A percentile compares a stretch with the other conserved stretches of the same genome.
phyloP scores from a whole-genome alignment of 2,329 filamentous ascomycete genomes.

The Colletotrichum caudatum region DNA sequence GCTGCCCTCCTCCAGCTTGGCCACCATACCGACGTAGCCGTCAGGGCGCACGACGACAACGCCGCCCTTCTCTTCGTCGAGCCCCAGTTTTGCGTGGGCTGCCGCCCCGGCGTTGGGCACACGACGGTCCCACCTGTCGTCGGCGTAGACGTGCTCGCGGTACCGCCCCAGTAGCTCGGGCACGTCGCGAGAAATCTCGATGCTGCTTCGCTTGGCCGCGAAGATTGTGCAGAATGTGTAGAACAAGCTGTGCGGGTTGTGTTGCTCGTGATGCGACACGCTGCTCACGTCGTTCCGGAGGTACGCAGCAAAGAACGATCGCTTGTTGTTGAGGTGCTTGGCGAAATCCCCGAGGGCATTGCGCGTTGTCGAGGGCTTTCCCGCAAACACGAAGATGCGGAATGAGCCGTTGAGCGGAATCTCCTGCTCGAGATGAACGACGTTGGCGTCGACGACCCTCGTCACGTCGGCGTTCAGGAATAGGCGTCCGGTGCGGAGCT shows the following conservation, averaged over 20 bases:
- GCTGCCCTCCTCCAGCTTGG: constrained; percentile 78
- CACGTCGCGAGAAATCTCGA: constrained; percentile 79
- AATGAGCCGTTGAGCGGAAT: constrained; percentile 90
- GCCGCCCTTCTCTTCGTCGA: constrained; percentile 79
- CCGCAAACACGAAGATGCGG: constrained; percentile 88
- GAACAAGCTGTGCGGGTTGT: constrained; percentile 88
- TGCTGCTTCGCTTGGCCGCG: constrained; percentile 72
- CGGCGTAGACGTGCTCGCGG: constrained; percentile 85
- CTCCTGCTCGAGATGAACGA: constrained; percentile 90
- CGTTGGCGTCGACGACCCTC: constrained; percentile 87
- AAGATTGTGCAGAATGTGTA: constrained; percentile 85
- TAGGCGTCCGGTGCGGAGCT: constrained; percentile 78
- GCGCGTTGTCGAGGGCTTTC: constrained; percentile 69
- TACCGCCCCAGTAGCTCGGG: constrained; percentile 80
- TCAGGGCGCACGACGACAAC: constrained; percentile 89
- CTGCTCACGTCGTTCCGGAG: constrained; percentile 69
- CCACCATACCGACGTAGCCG: constrained; percentile 85
- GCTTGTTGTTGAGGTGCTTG: constrained; percentile 70
- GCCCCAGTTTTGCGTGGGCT: constrained; percentile 88
- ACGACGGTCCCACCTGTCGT: constrained; percentile 80
- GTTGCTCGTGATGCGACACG: constrained; percentile 80
- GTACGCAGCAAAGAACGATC: constrained; percentile 79
- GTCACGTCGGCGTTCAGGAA: constrained; percentile 86
- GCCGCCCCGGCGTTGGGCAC: constrained; percentile 78
- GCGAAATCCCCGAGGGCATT: constrained; percentile 78